phyloP scores from a whole-genome alignment of 257 asterid species.

The Petunia secreta region DNA sequence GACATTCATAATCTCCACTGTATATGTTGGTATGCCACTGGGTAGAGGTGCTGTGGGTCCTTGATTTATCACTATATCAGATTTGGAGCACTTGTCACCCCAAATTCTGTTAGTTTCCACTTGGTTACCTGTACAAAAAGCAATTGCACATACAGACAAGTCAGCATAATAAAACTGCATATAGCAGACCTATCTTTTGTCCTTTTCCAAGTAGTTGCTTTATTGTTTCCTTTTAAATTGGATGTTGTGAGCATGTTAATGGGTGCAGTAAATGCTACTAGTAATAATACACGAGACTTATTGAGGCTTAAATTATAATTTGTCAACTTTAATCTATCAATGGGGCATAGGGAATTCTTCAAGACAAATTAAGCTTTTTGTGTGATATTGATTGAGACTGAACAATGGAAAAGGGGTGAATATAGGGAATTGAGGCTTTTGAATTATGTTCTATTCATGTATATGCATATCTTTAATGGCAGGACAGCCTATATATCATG shows the following conservation, averaged over 20 bases:
- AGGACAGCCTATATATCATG: slow-evolving; percentile 8
- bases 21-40: slow-evolving; percentile 83
- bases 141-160: slow-evolving; percentile 24
- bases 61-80: slow-evolving; percentile 75
- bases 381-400: neutral
- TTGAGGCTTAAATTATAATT: neutral
- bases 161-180: neutral
- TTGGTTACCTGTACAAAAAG: slow-evolving; percentile 29
- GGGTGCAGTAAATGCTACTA: too few relatives aligned
- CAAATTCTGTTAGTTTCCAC: slow-evolving; percentile 77
- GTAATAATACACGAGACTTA: neutral
- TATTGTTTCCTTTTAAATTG: neutral
- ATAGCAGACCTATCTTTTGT: neutral
- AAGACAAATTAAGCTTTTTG: slow-evolving; percentile 2
- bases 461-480: neutral
- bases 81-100: slow-evolving; percentile 73
- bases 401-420: neutral
- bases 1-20: slow-evolving; percentile 81
- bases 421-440: slow-evolving; percentile 18
- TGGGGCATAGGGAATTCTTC: neutral
- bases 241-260: too few relatives aligned
- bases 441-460: neutral
- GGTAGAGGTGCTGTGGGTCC: slow-evolving; percentile 80
- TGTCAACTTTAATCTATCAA: neutral
- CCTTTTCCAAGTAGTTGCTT: neutral